A percentile compares a stretch with the other conserved stretches of the same genome.
phyloP scores from a whole-genome alignment of 1,139 yeast genomes.

The Saccharomycopsis hybrid region DNA sequence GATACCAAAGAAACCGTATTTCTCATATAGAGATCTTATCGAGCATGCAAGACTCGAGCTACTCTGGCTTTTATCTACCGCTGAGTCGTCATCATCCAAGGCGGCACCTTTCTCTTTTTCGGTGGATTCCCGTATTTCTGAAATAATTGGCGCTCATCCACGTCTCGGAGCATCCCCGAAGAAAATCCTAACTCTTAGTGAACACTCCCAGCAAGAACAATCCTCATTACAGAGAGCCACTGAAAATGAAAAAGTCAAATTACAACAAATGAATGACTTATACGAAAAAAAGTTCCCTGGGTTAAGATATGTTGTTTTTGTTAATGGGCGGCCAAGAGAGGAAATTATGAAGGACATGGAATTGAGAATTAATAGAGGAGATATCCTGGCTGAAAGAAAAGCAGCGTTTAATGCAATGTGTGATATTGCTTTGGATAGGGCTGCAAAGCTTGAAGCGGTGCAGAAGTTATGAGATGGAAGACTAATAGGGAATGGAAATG shows the following conservation, averaged over 20 bases:
- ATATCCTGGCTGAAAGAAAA: conserved; percentile 46
- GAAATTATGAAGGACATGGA: conserved; percentile 64
- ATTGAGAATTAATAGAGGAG: conserved; percentile 47
- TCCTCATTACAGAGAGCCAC: conserved; percentile 45
- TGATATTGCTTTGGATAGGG: conserved; percentile 79
- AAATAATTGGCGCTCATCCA: conserved; percentile 84
- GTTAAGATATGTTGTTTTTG: conserved; percentile 82
- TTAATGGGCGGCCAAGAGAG: conserved; percentile 68
- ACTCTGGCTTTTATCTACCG: conserved; percentile 29
- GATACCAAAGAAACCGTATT: conserved; percentile 22
- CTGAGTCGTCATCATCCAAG: conserved; percentile 26
- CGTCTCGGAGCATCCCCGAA: conserved; percentile 61
- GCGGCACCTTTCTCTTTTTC: conserved; percentile 19
- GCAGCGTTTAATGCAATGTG: conserved; percentile 84
- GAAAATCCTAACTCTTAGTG: conserved; percentile 40
- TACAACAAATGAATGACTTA: conserved; percentile 46
- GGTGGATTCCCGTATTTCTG: conserved; percentile 33
- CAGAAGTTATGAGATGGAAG: too few species aligned
- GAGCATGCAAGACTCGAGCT: conserved; percentile 41
- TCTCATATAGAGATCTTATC: conserved; percentile 44
- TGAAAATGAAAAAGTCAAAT: conserved; percentile 40
- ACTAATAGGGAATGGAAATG: too few species aligned
- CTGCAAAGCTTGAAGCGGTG: conserved; percentile 38
- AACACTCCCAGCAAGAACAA: conserved; percentile 69
- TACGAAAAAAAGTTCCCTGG: conserved; percentile 78